Conservation (phyloP, 306 rosid genomes). For the Glycine tomentella region DNA sequence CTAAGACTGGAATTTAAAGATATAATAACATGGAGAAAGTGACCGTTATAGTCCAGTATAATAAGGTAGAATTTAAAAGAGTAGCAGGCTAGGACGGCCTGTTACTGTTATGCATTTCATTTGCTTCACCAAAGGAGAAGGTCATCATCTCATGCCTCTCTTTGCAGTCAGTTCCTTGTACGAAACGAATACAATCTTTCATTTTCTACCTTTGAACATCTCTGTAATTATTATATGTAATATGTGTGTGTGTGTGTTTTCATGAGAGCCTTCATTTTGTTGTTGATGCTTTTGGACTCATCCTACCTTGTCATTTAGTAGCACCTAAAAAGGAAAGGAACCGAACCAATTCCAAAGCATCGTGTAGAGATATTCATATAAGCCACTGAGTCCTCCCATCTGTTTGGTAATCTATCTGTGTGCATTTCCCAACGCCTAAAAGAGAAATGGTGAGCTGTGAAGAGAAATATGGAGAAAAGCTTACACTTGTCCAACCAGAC, state of each 20-base stretch:
- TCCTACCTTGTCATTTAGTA: not conserved
- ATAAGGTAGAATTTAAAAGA: constrained; percentile 39
- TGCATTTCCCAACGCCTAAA: constrained; percentile 18
- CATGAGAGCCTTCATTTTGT: constrained; percentile 30
- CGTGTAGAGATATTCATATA: not conserved
- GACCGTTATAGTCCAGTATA: constrained; percentile 53
- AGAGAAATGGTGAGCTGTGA: constrained; percentile 62
- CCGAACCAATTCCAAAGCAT: not conserved
- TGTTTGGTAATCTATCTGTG: not conserved
- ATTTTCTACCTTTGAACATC: constrained; percentile 42
- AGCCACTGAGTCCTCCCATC: not conserved
- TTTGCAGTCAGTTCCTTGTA: constrained; percentile 53
- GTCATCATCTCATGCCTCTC: not conserved
- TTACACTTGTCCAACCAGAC: constrained; percentile 61
- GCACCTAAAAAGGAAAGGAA: constrained; percentile 11
- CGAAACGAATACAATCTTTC: constrained; percentile 38
- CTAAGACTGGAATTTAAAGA: constrained; percentile 1
- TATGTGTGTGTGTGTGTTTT: not conserved
- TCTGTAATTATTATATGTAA: not conserved
- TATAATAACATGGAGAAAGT: constrained; percentile 28
- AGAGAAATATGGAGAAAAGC: constrained; percentile 55
- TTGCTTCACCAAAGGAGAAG: constrained; percentile 55
- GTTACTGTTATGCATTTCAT: constrained; percentile 35
- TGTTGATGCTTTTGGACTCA: constrained; percentile 33
- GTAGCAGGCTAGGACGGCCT: constrained; percentile 68